A percentile compares a stretch with the other conserved stretches of the same genome.
Evolutionary conservation across 1,284 basidiomycete genomes (phyloP).

Genomic region (Pascua guehoae): DNA sequence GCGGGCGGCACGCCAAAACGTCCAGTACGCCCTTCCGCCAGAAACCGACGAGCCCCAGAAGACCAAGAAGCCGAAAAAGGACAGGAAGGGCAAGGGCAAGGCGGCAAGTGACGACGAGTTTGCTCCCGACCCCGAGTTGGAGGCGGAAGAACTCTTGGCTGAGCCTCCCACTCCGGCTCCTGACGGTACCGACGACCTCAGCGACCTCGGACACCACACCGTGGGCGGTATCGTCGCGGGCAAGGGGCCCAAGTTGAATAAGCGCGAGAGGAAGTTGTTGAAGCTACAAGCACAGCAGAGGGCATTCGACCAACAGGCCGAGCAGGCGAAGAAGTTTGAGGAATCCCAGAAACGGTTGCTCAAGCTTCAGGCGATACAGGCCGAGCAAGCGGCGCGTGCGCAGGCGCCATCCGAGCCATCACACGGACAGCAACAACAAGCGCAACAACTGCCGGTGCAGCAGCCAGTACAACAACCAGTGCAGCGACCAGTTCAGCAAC

Average conservation of each 20-base stretch:
- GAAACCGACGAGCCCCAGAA: background rate
- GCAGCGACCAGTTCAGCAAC: background rate
- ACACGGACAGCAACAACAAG: background rate
- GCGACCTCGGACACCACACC: background rate
- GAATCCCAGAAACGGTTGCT: too few species aligned
- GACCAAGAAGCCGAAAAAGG: background rate
- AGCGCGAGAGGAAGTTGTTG: constrained; percentile 4
- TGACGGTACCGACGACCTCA: constrained; percentile 7
- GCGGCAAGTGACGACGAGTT: background rate
- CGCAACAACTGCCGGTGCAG: background rate
- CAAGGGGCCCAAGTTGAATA: background rate
- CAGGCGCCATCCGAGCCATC: too few species aligned
- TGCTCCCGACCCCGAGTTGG: background rate
- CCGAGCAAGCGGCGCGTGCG: too few species aligned
- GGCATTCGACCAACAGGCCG: background rate
- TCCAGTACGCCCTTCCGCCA: constrained; percentile 1
- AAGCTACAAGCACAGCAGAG: background rate
- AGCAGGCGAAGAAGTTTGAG: too few species aligned
- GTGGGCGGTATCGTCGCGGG: background rate
- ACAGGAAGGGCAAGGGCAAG: constrained; percentile 11
- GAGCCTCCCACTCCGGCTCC: background rate
- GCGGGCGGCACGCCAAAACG: constrained; percentile 1
- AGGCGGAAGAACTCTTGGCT: background rate
- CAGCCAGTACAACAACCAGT: background rate
- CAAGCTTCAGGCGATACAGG: too few species aligned